These are phyloP conservation scores for Tuber brumale DNA, from an alignment of 495 filamentous ascomycete species.

Conservation along the genomic window DNA sequence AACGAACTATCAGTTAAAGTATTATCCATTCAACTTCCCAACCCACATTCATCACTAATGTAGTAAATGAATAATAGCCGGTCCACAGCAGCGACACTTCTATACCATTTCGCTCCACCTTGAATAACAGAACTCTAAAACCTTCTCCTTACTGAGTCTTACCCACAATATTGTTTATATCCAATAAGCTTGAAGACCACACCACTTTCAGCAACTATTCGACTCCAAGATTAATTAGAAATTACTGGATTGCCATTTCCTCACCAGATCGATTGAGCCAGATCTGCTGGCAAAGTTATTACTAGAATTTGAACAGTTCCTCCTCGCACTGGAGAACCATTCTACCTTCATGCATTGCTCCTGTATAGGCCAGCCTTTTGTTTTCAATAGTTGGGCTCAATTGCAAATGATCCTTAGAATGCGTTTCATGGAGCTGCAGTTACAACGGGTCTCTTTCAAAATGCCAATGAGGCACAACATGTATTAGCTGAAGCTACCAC, in stretches of 20 bases:
- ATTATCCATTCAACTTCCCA: neutral
- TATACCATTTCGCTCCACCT: conserved; percentile 16
- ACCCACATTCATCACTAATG: conserved; percentile 14
- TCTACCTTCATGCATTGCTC: conserved; percentile 16
- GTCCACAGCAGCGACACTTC: neutral
- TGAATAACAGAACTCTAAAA: neutral
- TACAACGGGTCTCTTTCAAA: conserved; percentile 16
- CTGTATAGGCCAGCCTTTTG: neutral
- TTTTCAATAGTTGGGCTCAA: neutral
- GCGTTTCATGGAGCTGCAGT: too few species aligned
- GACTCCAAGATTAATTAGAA: neutral
- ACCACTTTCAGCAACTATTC: neutral
- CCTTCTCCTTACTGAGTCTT: conserved; percentile 15
- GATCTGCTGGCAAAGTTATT: neutral
- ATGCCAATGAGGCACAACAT: neutral
- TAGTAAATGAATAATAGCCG: neutral
- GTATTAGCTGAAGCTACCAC: too few species aligned
- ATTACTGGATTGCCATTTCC: neutral
- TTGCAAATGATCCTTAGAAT: too few species aligned
- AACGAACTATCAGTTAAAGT: too few species aligned
- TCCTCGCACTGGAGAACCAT: conserved; percentile 14
- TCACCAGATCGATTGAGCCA: neutral
- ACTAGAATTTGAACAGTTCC: conserved; percentile 7
- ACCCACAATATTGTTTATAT: conserved; percentile 4
- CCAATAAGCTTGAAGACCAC: neutral